Evolutionary conservation across 1,139 yeast species (phyloP).

Genomic region (Saccharomyces hybrid): DNA sequence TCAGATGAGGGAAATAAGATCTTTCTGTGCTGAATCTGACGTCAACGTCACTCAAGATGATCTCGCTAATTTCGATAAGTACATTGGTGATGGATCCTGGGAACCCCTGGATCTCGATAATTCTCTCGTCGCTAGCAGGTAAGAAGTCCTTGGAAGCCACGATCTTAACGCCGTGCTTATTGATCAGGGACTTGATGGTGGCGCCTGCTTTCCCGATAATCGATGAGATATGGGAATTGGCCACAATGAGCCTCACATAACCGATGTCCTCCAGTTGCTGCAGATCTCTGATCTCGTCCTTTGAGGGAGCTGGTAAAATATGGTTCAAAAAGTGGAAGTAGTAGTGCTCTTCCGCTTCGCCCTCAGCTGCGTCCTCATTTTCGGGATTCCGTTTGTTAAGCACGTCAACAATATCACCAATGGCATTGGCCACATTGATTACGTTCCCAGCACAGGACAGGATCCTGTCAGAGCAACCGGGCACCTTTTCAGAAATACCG

Average conservation of each 20-base stretch:
- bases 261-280: conserved; percentile 24
- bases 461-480: conserved; percentile 79
- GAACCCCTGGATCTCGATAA: conserved; percentile 82
- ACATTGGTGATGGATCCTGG: conserved; percentile 67
- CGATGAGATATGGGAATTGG: conserved; percentile 86
- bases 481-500: conserved; percentile 76
- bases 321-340: conserved; percentile 29
- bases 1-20: conserved; percentile 20
- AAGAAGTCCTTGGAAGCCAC: conserved; percentile 83
- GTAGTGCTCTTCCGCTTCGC: conserved; percentile 16
- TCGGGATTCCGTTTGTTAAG: conserved; percentile 31
- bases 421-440: conserved; percentile 64
- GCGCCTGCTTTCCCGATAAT: conserved; percentile 81
- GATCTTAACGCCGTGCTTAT: conserved; percentile 62
- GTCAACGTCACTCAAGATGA: conserved; percentile 22
- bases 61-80: conserved; percentile 38
- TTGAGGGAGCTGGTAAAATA: conserved; percentile 29
- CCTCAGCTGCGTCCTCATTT: conserved; percentile 5
- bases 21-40: conserved; percentile 16
- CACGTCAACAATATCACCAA: conserved; percentile 65
- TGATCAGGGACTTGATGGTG: conserved; percentile 76
- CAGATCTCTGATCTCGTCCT: conserved; percentile 22
- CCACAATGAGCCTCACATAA: conserved; percentile 59
- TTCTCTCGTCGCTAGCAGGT: conserved; percentile 78
- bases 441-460: conserved; percentile 76